Evolutionary conservation across 1,284 basidiomycete genomes (phyloP).

Genomic region (Puccinia coronata): DNA sequence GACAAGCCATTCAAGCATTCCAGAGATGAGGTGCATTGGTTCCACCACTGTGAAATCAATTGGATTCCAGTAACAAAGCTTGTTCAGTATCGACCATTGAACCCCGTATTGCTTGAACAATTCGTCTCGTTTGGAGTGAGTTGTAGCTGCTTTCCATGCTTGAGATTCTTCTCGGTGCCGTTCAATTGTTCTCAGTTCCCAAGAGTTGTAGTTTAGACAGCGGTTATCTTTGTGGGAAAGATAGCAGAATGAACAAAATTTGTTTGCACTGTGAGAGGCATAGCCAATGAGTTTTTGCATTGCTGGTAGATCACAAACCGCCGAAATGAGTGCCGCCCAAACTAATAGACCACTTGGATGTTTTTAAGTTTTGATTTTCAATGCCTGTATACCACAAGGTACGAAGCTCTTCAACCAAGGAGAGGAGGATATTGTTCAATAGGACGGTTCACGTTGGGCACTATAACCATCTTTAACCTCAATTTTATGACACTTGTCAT

Average conservation of each 20-base stretch:
- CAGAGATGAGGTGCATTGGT: slow-evolving; percentile 32
- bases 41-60: slow-evolving; percentile 33
- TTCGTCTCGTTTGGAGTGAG: slow-evolving; percentile 18
- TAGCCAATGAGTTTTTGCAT: slow-evolving; percentile 43
- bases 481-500: too few species aligned
- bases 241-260: slow-evolving; percentile 42
- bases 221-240: not conserved
- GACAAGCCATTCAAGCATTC: slow-evolving; percentile 20
- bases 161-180: slow-evolving; percentile 17
- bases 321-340: slow-evolving; percentile 28
- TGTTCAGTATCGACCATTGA: slow-evolving; percentile 23
- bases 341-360: slow-evolving; percentile 6
- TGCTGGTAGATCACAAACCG: slow-evolving; percentile 30
- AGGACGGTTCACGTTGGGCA: too few species aligned
- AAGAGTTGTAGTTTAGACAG: not conserved
- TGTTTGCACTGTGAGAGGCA: slow-evolving; percentile 34
- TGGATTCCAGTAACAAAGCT: slow-evolving; percentile 42
- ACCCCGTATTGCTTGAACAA: slow-evolving; percentile 15
- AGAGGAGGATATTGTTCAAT: slow-evolving; percentile 23
- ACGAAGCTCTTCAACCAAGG: slow-evolving; percentile 21
- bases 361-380: not conserved
- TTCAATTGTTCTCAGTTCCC: not conserved
- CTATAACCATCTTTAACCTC: too few species aligned
- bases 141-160: slow-evolving; percentile 23
- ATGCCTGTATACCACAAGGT: not conserved